A percentile compares a stretch with the other conserved stretches of the same genome.
Conservation (phyloP, 352 stramenopile genomes). For the Phytophthora multivora region DNA sequence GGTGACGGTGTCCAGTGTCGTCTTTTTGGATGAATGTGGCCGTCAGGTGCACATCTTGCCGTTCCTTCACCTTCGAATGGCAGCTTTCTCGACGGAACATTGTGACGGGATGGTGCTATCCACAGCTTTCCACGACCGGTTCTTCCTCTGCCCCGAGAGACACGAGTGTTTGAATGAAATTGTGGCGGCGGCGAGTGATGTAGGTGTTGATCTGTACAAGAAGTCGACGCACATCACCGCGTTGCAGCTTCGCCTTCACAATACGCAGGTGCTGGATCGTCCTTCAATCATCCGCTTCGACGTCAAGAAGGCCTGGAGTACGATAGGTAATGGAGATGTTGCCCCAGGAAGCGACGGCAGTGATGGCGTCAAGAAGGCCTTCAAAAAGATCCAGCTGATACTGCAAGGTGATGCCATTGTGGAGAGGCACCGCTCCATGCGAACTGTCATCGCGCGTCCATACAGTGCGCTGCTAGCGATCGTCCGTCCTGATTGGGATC, state of each 20-base stretch:
- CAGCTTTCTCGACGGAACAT: conserved; percentile 47
- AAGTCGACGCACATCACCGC: conserved; percentile 46
- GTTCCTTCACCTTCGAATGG: conserved; percentile 60
- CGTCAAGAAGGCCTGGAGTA: conserved; percentile 47
- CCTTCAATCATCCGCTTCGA: conserved; percentile 71
- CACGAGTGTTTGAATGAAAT: conserved; percentile 70
- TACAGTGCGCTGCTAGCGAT: conserved; percentile 59
- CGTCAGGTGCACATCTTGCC: conserved; percentile 48
- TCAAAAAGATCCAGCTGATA: conserved; percentile 69
- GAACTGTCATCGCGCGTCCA: conserved; percentile 58
- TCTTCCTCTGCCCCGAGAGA: conserved; percentile 68
- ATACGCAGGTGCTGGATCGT: conserved; percentile 60
- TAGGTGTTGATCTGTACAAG: conserved; percentile 50
- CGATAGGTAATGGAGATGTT: conserved; percentile 19
- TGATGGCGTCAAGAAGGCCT: conserved; percentile 40
- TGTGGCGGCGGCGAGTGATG: conserved; percentile 41
- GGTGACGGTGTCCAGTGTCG: conserved; percentile 48
- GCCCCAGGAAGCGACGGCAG: conserved; percentile 18
- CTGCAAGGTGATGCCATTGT: conserved; percentile 61
- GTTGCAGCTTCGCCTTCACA: conserved; percentile 61
- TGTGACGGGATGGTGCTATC: conserved; percentile 63
- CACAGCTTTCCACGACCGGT: conserved; percentile 65
- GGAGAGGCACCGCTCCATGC: conserved; percentile 67
- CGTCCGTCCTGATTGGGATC: conserved; percentile 59
- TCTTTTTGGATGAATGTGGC: conserved; percentile 61